These are phyloP conservation scores for Aureobasidium sp. DNA, from an alignment of 2,329 filamentous ascomycete genomes.

Conservation along the genomic window DNA sequence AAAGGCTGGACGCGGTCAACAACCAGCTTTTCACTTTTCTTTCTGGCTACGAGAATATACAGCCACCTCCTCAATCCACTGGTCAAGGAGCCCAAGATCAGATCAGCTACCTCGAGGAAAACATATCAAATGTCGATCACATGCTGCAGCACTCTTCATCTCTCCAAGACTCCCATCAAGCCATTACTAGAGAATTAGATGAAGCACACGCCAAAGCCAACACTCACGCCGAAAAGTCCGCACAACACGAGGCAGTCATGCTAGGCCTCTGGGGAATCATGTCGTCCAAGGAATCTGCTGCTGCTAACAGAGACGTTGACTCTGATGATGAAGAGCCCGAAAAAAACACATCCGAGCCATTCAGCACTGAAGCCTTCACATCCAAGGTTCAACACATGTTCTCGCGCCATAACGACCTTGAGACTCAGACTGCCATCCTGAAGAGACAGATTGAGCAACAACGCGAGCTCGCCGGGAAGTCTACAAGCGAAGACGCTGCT, in stretches of 20 bases:
- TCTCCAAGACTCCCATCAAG: slow-evolving; percentile 22
- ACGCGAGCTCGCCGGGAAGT: slow-evolving; percentile 82
- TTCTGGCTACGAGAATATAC: slow-evolving; percentile 39
- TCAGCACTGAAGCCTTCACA: slow-evolving; percentile 69
- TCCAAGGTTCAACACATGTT: slow-evolving; percentile 73
- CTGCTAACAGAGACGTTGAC: slow-evolving; percentile 16
- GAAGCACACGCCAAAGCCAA: slow-evolving; percentile 21
- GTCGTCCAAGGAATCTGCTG: slow-evolving; percentile 35
- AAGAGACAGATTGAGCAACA: slow-evolving; percentile 93
- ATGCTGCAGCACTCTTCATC: slow-evolving; percentile 26
- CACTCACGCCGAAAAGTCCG: slow-evolving; percentile 33
- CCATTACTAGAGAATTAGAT: slow-evolving; percentile 16
- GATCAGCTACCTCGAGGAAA: slow-evolving; percentile 58
- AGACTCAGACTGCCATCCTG: slow-evolving; percentile 82
- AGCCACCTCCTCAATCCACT: slow-evolving; percentile 51
- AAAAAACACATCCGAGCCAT: slow-evolving; percentile 42
- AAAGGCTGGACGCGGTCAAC: slow-evolving; percentile 57
- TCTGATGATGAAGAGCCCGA: slow-evolving; percentile 29
- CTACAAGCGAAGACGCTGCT: slow-evolving; percentile 52
- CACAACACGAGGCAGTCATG: slow-evolving; percentile 50
- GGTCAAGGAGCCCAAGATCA: slow-evolving; percentile 59
- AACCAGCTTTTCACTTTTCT: slow-evolving; percentile 49
- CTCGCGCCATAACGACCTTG: slow-evolving; percentile 65
- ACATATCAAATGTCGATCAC: slow-evolving; percentile 37
- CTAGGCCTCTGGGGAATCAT: slow-evolving; percentile 49